phyloP scores from a whole-genome alignment of 257 asterid genomes.

The Solanum rostratum region DNA sequence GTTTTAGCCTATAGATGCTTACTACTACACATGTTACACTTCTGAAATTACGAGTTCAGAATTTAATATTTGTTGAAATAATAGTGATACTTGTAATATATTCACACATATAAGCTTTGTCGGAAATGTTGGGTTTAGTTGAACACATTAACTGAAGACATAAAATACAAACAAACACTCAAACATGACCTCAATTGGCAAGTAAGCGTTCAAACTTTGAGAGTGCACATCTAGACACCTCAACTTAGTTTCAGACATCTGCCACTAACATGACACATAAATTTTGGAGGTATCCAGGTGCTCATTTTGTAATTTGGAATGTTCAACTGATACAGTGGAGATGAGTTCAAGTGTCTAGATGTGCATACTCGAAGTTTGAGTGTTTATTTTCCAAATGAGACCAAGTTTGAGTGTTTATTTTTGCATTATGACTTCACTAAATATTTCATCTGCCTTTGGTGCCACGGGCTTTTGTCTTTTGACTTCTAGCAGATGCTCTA shows the following conservation, averaged over 20 bases:
- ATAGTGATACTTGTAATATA: not conserved
- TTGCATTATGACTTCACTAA: not conserved
- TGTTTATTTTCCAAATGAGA: not conserved
- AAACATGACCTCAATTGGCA: not conserved
- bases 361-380: not conserved
- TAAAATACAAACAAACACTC: not conserved
- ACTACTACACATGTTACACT: not conserved
- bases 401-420: not conserved
- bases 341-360: not conserved
- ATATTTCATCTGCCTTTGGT: not conserved
- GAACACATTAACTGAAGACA: not conserved
- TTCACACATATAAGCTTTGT: too few species aligned
- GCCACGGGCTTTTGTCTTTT: not conserved
- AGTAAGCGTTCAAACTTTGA: not conserved
- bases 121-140: too few species aligned
- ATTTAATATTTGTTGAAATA: not conserved
- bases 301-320: not conserved
- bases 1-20: not conserved
- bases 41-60: not conserved
- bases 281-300: not conserved
- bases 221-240: not conserved
- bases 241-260: not conserved
- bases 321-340: not conserved
- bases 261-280: not conserved
- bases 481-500: not conserved